Percentiles rank a stretch among this genome's conserved stretches.
phyloP scores from a whole-genome alignment of 2,329 filamentous ascomycete species.

The Mycocentrospora acerina region DNA sequence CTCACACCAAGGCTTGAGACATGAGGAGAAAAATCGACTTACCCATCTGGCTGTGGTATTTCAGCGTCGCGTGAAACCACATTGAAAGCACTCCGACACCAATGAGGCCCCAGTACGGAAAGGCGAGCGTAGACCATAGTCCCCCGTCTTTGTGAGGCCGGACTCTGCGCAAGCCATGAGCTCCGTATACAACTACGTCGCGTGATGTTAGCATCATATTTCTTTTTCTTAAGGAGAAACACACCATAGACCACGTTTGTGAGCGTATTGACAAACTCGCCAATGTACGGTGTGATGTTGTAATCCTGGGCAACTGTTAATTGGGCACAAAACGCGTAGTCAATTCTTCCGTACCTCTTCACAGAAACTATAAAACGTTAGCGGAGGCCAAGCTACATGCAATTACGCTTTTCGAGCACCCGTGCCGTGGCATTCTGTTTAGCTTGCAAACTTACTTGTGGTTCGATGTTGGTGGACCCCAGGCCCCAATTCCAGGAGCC shows the following conservation, averaged over 20 bases:
- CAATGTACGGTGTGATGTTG: constrained; percentile 53
- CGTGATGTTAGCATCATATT: background rate
- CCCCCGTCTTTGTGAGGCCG: constrained; percentile 26
- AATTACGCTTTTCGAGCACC: constrained; percentile 3
- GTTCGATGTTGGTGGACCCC: constrained; percentile 33
- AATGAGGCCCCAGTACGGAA: constrained; percentile 48
- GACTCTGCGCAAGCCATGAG: constrained; percentile 34
- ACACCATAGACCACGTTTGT: constrained; percentile 55
- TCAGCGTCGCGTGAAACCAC: constrained; percentile 48
- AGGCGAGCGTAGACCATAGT: constrained; percentile 33
- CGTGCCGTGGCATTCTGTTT: constrained; percentile 7
- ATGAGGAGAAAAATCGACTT: constrained; percentile 7
- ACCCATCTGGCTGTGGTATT: constrained; percentile 52
- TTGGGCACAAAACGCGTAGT: background rate
- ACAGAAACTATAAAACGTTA: constrained; percentile 34
- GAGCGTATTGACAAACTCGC: constrained; percentile 56
- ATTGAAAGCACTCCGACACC: constrained; percentile 46
- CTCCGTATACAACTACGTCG: constrained; percentile 37
- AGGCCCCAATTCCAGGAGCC: constrained; percentile 21
- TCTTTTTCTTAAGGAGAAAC: constrained; percentile 2
- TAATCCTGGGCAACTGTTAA: constrained; percentile 50
- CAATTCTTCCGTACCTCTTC: constrained; percentile 31
- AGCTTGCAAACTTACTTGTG: constrained; percentile 31
- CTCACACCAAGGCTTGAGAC: too few species aligned
- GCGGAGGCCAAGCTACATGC: constrained; percentile 2